Evolutionary conservation across 1,139 yeast species (phyloP).

Genomic region (Scheffersomyces quercinus): DNA sequence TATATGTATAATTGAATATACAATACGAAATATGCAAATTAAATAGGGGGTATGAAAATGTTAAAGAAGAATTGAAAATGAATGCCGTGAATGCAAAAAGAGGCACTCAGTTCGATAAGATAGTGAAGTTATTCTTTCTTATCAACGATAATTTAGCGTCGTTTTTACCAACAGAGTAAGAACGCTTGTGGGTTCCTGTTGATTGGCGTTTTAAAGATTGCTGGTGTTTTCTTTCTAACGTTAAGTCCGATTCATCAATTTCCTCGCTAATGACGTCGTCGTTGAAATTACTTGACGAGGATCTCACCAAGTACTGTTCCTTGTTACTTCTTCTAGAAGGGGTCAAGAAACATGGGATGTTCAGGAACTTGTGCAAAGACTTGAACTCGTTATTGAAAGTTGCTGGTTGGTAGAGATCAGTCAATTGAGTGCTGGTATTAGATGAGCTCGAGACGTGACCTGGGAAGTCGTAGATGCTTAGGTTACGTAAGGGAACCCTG

Average conservation of each 20-base stretch:
- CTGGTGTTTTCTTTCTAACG: constrained; percentile 14
- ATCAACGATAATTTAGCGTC: constrained; percentile 36
- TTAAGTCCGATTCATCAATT: constrained; percentile 29
- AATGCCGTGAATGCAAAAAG: neutral
- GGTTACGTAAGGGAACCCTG: constrained; percentile 35
- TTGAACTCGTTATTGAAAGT: constrained; percentile 34
- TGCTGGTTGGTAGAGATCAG: constrained; percentile 35
- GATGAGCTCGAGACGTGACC: constrained; percentile 27
- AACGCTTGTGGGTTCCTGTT: constrained; percentile 30
- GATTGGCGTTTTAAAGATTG: constrained; percentile 1
- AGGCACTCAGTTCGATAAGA: constrained; percentile 13
- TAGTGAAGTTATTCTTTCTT: constrained; percentile 29
- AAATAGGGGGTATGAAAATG: neutral
- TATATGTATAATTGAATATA: no score
- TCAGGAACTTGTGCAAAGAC: constrained; percentile 35
- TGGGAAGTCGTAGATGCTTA: constrained; percentile 34
- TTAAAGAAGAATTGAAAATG: neutral
- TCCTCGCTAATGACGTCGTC: constrained; percentile 22
- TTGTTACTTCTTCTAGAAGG: constrained; percentile 28
- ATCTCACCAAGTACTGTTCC: constrained; percentile 27
- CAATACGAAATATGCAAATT: neutral
- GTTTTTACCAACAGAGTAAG: constrained; percentile 43
- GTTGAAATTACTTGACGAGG: constrained; percentile 10
- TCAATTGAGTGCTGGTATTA: constrained; percentile 18
- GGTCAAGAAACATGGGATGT: constrained; percentile 34